Conservation (phyloP, 2,329 filamentous ascomycete genomes). For the Alternaria brassicae region DNA sequence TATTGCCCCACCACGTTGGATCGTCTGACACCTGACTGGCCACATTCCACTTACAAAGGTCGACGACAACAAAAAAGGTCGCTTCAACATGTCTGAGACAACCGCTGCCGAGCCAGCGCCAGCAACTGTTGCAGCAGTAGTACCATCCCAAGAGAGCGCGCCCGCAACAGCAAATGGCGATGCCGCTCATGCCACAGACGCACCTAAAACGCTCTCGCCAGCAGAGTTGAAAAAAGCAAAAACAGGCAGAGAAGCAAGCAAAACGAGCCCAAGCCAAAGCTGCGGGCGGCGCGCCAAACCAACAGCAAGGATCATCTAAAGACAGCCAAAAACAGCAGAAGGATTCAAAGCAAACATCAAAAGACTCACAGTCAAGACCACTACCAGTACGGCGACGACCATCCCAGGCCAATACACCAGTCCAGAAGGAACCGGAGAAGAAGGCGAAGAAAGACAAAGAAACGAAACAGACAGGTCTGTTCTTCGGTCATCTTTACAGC, state of each 20-base stretch:
- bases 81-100: constrained; percentile 36
- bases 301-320: constrained; percentile 42
- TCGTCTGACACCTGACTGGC: constrained; percentile 9
- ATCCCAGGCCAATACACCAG: constrained; percentile 38
- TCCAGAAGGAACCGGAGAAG: constrained; percentile 41
- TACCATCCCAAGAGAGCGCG: constrained; percentile 14
- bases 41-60: constrained; percentile 4
- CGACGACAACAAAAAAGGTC: background rate
- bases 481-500: constrained; percentile 80
- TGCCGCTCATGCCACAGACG: constrained; percentile 32
- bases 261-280: constrained; percentile 75
- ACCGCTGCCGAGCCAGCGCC: constrained; percentile 25
- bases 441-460: constrained; percentile 44
- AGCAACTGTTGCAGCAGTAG: constrained; percentile 18
- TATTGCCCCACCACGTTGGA: constrained; percentile 19
- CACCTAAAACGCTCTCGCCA: constrained; percentile 66
- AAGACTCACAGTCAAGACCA: constrained; percentile 44
- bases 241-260: constrained; percentile 90
- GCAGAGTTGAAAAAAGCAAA: constrained; percentile 90
- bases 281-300: constrained; percentile 40
- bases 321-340: constrained; percentile 47
- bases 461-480: constrained; percentile 63
- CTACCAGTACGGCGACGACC: constrained; percentile 42
- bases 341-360: constrained; percentile 43
- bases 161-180: constrained; percentile 29